phyloP scores from a whole-genome alignment of 2,329 filamentous ascomycete genomes.

The Monosporascus sp. region DNA sequence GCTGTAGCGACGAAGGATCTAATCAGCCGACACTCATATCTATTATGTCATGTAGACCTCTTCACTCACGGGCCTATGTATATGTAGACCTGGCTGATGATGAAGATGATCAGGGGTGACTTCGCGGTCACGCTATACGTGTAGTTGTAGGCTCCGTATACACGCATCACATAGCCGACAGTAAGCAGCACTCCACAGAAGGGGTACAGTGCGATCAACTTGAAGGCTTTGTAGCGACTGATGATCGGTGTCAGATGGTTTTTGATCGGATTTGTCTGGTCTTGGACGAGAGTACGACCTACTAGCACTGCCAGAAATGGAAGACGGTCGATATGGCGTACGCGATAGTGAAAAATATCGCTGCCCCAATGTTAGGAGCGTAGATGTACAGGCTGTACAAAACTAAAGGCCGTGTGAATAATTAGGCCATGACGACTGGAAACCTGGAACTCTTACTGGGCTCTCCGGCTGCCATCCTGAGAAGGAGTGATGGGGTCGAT shows the following conservation, averaged over 20 bases:
- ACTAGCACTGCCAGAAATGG: conserved; percentile 50
- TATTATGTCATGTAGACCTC: background rate
- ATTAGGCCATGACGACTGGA: too few species aligned
- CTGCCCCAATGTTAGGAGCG: conserved; percentile 48
- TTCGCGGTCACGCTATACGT: conserved; percentile 22
- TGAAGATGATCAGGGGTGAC: conserved; percentile 33
- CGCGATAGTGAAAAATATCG: conserved; percentile 46
- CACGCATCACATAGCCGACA: conserved; percentile 47
- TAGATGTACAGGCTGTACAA: conserved; percentile 39
- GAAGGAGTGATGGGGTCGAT: background rate
- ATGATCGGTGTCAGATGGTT: background rate
- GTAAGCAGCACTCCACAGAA: conserved; percentile 46
- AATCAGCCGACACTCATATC: too few species aligned
- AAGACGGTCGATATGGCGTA: conserved; percentile 40
- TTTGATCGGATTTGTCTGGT: background rate
- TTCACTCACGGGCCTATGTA: conserved; percentile 32
- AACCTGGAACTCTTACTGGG: conserved; percentile 1
- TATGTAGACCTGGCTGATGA: conserved; percentile 36
- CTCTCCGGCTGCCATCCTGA: conserved; percentile 3
- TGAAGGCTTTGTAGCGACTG: conserved; percentile 48
- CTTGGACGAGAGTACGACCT: conserved; percentile 7
- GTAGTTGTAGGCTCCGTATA: conserved; percentile 45
- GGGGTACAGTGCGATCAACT: conserved; percentile 44
- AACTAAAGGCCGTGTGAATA: background rate
- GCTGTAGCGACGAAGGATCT: conserved; percentile 19